Evolutionary conservation across 169 alveolate species (phyloP).

Genomic region (Babesia sp.): DNA sequence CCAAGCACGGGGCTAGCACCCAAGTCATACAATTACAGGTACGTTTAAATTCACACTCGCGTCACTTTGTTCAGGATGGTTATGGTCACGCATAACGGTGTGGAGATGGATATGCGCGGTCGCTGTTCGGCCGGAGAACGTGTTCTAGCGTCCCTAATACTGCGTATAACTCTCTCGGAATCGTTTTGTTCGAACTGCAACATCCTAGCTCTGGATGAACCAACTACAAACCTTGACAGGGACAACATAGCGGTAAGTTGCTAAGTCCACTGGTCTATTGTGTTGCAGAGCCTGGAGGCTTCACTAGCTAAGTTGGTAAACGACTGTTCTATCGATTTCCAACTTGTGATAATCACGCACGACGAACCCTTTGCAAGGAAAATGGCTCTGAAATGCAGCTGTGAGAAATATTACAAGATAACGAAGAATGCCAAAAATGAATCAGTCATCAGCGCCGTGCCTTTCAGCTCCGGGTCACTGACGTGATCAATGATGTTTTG

Average conservation of each 20-base stretch:
- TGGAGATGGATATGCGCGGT: slow-evolving; percentile 92
- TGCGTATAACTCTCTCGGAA: slow-evolving; percentile 98
- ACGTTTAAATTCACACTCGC: background rate
- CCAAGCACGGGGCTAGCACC: slow-evolving; percentile 38
- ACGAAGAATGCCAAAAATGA: slow-evolving; percentile 10
- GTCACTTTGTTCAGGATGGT: slow-evolving; percentile 75
- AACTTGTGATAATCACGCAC: slow-evolving; percentile 97
- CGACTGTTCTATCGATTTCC: slow-evolving; percentile 74
- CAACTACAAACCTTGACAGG: slow-evolving; percentile 98
- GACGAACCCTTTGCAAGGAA: slow-evolving; percentile 93
- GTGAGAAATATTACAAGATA: slow-evolving; percentile 58
- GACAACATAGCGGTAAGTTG: slow-evolving; percentile 87
- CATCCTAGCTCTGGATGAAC: slow-evolving; percentile 98
- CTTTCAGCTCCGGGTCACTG: slow-evolving; percentile 10
- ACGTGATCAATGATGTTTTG: no score
- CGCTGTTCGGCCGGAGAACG: slow-evolving; percentile 98
- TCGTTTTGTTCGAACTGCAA: slow-evolving; percentile 97
- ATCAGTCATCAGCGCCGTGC: slow-evolving; percentile 33
- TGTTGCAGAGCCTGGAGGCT: slow-evolving; percentile 60
- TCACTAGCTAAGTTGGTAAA: slow-evolving; percentile 71
- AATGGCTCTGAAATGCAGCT: slow-evolving; percentile 70
- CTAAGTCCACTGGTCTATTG: no score
- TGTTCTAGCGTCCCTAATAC: slow-evolving; percentile 94
- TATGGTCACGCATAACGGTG: slow-evolving; percentile 82
- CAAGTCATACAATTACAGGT: slow-evolving; percentile 59